Evolutionary conservation across 202 grass and related monocot species (phyloP), one percentile per base, ranked within the genome.

Genomic region (Schoenoplectus triqueter): DNA sequence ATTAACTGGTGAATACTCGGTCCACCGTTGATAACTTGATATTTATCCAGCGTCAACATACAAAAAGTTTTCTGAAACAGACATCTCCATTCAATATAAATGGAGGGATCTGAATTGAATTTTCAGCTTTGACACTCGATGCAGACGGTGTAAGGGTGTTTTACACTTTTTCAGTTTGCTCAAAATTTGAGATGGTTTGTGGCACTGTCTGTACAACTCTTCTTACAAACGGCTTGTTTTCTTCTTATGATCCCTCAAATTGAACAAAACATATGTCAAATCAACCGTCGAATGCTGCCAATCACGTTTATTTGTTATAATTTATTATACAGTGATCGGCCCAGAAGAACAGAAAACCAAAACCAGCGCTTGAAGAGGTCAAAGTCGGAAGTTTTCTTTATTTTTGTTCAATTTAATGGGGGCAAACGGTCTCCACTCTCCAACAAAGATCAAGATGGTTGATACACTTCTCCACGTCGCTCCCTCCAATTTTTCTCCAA

Each of bases 381-480:
- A 31, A 78, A n/a, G 22, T 54, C 13, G 0, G 74, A 60, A 60
- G 6, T 31, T 31, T 31, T 31, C 31, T 31, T 31, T 31, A 31
- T 17, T 54, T 11, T 14, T 41, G 6, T 78, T 78, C 31, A 78
- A 78, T 78, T 44, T 52, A 59, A 74, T 74, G 9, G 70, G 31
- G 31, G 31, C 31, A n/a, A 74, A 52, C 47, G 18, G 18, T 74
- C 71, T 74, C 71, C 46, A 19, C 31, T 31, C 31, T 31, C 31
- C 31, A 31, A 82, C 63, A 66, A 66, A 21, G n/a, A 66, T 45
- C 3, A 69, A 57, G 64, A 2, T n/a, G 44, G 19, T 18, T n/a
- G 63, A 83, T 83, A 83, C 17, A 14, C 22, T 31, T 68, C 81
- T 83, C 64, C 81, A 83, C 14, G 4, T 54, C 0, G 45, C 22